Evolutionary conservation across 164 flowering plant species (phyloP), one percentile per base, ranked within the genome.

Genomic region (Euptelea pleiosperma): DNA sequence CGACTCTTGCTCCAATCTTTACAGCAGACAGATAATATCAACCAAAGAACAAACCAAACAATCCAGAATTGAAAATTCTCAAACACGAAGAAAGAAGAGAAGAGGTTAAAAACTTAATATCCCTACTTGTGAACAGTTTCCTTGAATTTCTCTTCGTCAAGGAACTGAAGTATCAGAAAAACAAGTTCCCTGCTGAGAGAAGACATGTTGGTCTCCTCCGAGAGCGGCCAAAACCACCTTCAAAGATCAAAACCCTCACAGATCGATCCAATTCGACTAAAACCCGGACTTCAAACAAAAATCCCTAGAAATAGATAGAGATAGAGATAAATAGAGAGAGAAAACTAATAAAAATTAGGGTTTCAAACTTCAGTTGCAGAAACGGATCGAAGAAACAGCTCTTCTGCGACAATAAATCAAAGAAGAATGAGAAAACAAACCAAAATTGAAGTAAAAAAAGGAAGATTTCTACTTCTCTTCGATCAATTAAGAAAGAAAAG

Each of bases 91-190:
- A 31, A 34, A 30, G 60, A 30, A 21, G 0, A 44, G 33, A 14
- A 15, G 22, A 15, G 29, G n/a, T n/a, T n/a, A n/a, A n/a, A n/a
- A n/a, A n/a, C n/a, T n/a, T n/a, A 14, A n/a, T n/a, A 7, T 15
- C 63, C 77, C 52, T 76, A 88, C 96, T 72, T 83, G 73, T 85
- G 91, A 66, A 88, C 89, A 36, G 85, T 79, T 37, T 82, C 91
- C 71, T 77, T 88, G 73, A 80, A 88, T 76, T 88, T 88, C 78
- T 85, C 95, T 59, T 85, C 95, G 16, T 87, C 95, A 3, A 87
- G 80, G 61, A 84, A 83, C 73, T 87, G 89, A 58, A 87, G 86
- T 72, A 85, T 87, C 6, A 85, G 78, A 66, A 87, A 87, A 62
- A 87, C 91, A 18, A 87, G 82, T 44, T 87, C 95, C 58, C 87